These are phyloP conservation scores for Canavalia gladiata DNA, from an alignment of 306 rosid genomes.

Conservation along the genomic window DNA sequence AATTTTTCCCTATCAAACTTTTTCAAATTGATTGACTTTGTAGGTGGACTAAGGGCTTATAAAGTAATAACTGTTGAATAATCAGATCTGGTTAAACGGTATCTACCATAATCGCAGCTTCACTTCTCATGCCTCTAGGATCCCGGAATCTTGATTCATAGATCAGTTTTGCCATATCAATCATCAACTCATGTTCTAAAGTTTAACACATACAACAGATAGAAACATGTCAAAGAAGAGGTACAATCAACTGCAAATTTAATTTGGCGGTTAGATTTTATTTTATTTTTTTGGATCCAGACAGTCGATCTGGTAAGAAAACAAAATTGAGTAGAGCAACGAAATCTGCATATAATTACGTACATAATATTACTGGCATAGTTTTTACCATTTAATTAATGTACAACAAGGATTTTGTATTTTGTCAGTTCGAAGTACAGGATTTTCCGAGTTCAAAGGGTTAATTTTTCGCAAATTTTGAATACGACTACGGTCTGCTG, in stretches of 20 bases:
- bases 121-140: not conserved
- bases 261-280: too few relatives aligned
- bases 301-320: too few relatives aligned
- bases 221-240: not conserved
- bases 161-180: conserved; percentile 42
- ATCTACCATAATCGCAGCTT: not conserved
- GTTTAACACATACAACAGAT: not conserved
- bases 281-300: too few relatives aligned
- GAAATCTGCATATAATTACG: not conserved
- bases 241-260: too few relatives aligned
- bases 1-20: conserved; percentile 14
- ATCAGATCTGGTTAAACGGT: conserved; percentile 18
- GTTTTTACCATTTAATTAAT: not conserved
- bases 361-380: not conserved
- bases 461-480: not conserved
- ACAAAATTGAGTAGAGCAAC: too few relatives aligned
- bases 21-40: conserved; percentile 4
- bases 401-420: not conserved
- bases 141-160: not conserved
- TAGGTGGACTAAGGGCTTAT: too few relatives aligned
- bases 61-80: conserved; percentile 46
- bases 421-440: not conserved
- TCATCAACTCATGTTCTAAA: not conserved
- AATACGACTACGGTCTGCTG: not conserved
- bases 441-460: not conserved